Evolutionary conservation across 2,329 filamentous ascomycete species (phyloP).

Genomic region (Zymoseptoria tritici): DNA sequence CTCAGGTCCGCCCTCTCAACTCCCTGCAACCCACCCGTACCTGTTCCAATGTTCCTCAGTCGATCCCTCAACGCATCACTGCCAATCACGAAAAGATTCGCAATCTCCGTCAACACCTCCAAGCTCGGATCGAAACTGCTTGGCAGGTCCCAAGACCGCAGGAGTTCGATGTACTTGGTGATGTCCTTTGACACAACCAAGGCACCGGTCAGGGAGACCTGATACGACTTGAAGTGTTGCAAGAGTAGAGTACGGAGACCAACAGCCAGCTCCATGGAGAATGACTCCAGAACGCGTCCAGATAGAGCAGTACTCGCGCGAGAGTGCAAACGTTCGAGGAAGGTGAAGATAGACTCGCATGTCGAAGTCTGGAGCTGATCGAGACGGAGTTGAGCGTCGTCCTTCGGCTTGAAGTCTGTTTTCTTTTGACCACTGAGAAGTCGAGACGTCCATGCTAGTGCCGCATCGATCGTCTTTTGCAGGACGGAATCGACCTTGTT

Average conservation of each 20-base stretch:
- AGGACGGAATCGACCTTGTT: conserved; percentile 70
- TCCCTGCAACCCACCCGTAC: conserved; percentile 30
- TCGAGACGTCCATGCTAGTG: conserved; percentile 67
- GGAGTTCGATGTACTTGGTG: conserved; percentile 79
- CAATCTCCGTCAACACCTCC: conserved; percentile 86
- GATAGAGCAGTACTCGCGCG: conserved; percentile 64
- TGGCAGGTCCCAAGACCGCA: conserved; percentile 69
- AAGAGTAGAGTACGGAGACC: conserved; percentile 72
- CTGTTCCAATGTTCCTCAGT: conserved; percentile 36
- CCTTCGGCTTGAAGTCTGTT: conserved; percentile 80
- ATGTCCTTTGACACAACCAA: conserved; percentile 96
- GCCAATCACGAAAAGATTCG: conserved; percentile 90
- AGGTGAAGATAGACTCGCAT: conserved; percentile 72
- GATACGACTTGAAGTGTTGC: conserved; percentile 90
- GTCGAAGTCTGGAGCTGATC: conserved; percentile 70
- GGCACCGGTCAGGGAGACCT: conserved; percentile 85
- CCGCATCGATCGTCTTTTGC: conserved; percentile 62
- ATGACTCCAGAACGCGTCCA: conserved; percentile 72
- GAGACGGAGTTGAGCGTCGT: conserved; percentile 66
- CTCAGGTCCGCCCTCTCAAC: conserved; percentile 55
- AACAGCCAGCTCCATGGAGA: conserved; percentile 76
- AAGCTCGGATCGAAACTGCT: conserved; percentile 51
- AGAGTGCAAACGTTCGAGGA: conserved; percentile 59
- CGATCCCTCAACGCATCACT: conserved; percentile 47
- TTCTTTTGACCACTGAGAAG: conserved; percentile 70